These are phyloP conservation scores for Centella asiatica DNA, from an alignment of 129 eudicot genomes.

Conservation along the genomic window DNA sequence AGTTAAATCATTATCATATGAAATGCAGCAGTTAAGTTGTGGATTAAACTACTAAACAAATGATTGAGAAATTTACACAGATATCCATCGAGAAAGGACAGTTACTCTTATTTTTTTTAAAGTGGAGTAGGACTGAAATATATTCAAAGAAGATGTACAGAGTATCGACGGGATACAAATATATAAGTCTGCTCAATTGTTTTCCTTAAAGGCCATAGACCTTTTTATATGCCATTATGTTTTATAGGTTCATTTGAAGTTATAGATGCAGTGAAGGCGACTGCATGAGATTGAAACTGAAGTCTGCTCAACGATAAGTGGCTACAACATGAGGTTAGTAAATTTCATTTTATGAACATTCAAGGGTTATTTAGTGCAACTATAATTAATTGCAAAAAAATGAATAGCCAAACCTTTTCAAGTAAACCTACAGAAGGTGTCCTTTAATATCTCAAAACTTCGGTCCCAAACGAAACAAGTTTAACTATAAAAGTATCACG, in stretches of 20 bases:
- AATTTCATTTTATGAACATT: not conserved
- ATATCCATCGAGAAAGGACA: no score
- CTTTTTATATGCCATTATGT: not conserved
- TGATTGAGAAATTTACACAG: not conserved
- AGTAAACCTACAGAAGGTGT: slow-evolving; percentile 42
- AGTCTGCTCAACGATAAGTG: no score
- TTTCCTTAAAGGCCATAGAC: not conserved
- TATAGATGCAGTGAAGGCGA: not conserved
- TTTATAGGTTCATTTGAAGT: not conserved
- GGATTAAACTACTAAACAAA: not conserved
- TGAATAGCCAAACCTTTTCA: slow-evolving; percentile 68
- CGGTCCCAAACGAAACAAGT: slow-evolving; percentile 64
- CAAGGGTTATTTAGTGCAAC: slow-evolving; percentile 6
- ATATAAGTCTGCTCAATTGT: not conserved
- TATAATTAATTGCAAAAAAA: slow-evolving; percentile 21
- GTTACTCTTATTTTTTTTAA: no score
- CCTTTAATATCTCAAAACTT: slow-evolving; percentile 81
- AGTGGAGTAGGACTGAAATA: no score
- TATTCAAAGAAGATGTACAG: not conserved
- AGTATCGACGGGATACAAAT: not conserved
- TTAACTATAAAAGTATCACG: slow-evolving; percentile 81
- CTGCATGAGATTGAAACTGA: no score
- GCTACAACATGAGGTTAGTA: not conserved
- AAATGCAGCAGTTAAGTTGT: not conserved
- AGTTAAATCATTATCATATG: no score